Evolutionary conservation across 2,329 filamentous ascomycete species (phyloP).

Genomic region (Amylocarpus encephaloides): DNA sequence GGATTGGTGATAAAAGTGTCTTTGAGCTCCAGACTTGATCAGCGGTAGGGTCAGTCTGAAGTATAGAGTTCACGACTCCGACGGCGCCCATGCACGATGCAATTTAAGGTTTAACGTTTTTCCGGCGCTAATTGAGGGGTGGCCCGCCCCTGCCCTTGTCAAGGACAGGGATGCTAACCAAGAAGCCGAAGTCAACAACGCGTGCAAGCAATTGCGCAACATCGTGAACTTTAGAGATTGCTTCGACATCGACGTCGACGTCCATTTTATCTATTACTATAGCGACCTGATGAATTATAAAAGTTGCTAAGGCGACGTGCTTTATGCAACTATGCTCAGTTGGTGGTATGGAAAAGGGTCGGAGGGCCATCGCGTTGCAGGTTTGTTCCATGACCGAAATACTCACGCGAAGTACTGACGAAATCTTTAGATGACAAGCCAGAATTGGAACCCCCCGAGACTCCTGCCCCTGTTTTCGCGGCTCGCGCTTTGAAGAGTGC

Average conservation of each 20-base stretch:
- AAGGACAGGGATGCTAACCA: conserved; percentile 15
- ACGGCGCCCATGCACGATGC: background rate
- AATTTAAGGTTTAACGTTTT: conserved; percentile 15
- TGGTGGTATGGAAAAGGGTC: conserved; percentile 29
- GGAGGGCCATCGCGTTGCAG: conserved; percentile 22
- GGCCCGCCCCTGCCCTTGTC: conserved; percentile 12
- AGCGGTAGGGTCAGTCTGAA: background rate
- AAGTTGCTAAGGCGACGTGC: background rate
- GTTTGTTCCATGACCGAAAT: conserved; percentile 12
- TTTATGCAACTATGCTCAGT: conserved; percentile 25
- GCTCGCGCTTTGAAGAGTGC: conserved; percentile 59
- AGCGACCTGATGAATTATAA: background rate
- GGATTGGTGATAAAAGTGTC: background rate
- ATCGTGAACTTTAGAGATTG: background rate
- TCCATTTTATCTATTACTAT: background rate
- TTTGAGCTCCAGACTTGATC: background rate
- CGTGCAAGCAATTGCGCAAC: background rate
- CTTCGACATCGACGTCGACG: background rate
- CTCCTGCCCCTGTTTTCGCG: conserved; percentile 60
- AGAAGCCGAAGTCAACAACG: conserved; percentile 22
- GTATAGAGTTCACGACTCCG: background rate
- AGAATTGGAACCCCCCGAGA: conserved; percentile 50
- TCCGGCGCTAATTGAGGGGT: conserved; percentile 16
- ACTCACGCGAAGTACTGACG: conserved; percentile 7
- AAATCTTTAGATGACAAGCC: conserved; percentile 13